phyloP scores from a whole-genome alignment of 2,329 filamentous ascomycete species.

The Sporothrix humicola region DNA sequence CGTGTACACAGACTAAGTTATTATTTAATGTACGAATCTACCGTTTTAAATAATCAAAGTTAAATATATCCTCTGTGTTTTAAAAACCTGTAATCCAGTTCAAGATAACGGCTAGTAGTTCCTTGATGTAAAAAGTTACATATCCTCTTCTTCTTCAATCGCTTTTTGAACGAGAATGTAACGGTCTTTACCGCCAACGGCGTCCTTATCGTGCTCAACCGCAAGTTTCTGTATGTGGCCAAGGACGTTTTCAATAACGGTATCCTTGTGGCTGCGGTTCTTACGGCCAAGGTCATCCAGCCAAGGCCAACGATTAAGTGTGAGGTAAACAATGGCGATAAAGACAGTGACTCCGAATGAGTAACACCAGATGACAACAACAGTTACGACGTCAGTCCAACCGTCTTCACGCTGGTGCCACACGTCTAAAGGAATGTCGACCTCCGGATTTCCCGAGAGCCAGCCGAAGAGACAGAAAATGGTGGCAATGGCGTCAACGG shows the following conservation, averaged over 20 bases:
- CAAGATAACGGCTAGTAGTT: too few species aligned
- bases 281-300: slow-evolving; percentile 1
- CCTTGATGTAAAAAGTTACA: too few species aligned
- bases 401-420: neutral
- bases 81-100: too few species aligned
- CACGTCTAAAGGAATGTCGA: neutral
- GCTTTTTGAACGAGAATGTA: slow-evolving; percentile 3
- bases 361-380: neutral
- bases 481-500: neutral
- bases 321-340: neutral
- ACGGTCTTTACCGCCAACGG: neutral
- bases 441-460: neutral
- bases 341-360: neutral
- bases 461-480: slow-evolving; percentile 5
- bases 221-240: neutral
- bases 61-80: too few species aligned
- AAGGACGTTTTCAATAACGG: neutral
- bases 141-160: slow-evolving; percentile 2
- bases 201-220: slow-evolving; percentile 1
- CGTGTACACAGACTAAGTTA: too few species aligned
- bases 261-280: slow-evolving; percentile 3
- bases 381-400: slow-evolving; percentile 1
- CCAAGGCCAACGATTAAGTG: neutral
- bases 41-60: too few species aligned
- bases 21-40: too few species aligned